Percentiles rank a stretch among this genome's conserved stretches.
These are phyloP conservation scores for Solanum bulbocastanum DNA, from an alignment of 257 asterid species.

Conservation along the genomic window DNA sequence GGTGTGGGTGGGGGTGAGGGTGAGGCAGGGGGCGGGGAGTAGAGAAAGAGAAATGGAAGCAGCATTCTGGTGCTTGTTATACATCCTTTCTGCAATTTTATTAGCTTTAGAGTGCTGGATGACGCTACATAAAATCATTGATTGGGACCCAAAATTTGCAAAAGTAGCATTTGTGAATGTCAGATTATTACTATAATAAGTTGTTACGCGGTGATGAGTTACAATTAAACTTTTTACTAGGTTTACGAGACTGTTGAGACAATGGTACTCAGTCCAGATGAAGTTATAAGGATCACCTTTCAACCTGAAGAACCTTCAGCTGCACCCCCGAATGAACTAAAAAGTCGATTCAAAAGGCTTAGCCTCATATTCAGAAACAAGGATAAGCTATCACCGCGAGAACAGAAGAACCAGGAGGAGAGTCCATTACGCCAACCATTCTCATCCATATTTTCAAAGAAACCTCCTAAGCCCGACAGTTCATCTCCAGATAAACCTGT, in stretches of 20 bases:
- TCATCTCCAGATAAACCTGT: conserved; percentile 46
- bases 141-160: not conserved
- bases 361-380: conserved; percentile 66
- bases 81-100: not conserved
- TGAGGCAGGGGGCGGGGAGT: not conserved
- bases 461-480: conserved; percentile 61
- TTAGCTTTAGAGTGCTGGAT: not conserved
- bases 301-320: conserved; percentile 59
- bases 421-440: conserved; percentile 45
- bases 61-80: conserved; percentile 1
- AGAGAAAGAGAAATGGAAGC: not conserved
- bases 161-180: not conserved
- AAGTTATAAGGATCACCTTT: conserved; percentile 28
- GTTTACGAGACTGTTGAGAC: conserved; percentile 88
- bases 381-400: conserved; percentile 28
- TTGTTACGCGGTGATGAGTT: not conserved
- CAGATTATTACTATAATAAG: not conserved
- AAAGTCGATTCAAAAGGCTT: conserved; percentile 64
- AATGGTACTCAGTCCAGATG: conserved; percentile 67
- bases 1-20: not conserved
- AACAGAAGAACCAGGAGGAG: conserved; percentile 38
- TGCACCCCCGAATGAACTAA: conserved; percentile 42
- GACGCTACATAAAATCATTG: not conserved
- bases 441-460: conserved; percentile 67
- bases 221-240: conserved; percentile 16